A percentile compares a stretch with the other conserved stretches of the same genome.
phyloP scores from a whole-genome alignment of 169 alveolate genomes.

The Plasmodium blacklocki region DNA sequence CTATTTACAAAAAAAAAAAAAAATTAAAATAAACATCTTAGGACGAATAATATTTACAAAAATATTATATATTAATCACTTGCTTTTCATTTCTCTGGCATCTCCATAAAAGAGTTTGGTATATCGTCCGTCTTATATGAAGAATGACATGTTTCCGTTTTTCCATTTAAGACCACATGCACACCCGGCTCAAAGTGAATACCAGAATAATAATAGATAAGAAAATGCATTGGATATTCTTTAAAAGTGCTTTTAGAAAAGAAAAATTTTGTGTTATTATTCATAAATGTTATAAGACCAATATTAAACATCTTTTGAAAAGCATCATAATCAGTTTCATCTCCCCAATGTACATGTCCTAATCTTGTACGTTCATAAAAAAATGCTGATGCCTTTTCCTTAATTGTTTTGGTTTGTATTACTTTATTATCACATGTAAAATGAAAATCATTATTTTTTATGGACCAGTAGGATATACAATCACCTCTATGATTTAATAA shows the following conservation, averaged over 20 bases:
- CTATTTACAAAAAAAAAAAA: no score
- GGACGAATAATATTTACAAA: no score
- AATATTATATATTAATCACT: not conserved
- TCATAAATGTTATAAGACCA: constrained; percentile 64
- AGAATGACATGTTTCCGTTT: not conserved
- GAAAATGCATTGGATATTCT: constrained; percentile 26
- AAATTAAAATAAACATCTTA: no score
- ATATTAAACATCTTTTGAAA: constrained; percentile 70
- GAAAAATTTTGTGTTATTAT: constrained; percentile 24
- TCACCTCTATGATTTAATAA: constrained; percentile 23
- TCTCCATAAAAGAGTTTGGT: constrained; percentile 22
- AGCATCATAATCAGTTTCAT: constrained; percentile 65
- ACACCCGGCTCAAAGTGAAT: constrained; percentile 53
- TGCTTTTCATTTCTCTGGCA: not conserved
- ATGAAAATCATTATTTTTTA: constrained; percentile 51
- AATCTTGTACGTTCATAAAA: constrained; percentile 62
- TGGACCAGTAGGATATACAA: constrained; percentile 45
- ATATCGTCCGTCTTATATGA: constrained; percentile 12
- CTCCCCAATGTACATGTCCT: constrained; percentile 71
- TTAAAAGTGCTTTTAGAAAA: constrained; percentile 20
- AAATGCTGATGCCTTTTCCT: constrained; percentile 51
- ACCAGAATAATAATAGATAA: constrained; percentile 48
- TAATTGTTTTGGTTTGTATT: constrained; percentile 28
- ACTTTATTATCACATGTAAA: constrained; percentile 40
- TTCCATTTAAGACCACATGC: constrained; percentile 2